Evolutionary conservation across 306 rosid genomes (phyloP), one percentile per base, ranked within the genome.

Genomic region (Prunus kanzakura): DNA sequence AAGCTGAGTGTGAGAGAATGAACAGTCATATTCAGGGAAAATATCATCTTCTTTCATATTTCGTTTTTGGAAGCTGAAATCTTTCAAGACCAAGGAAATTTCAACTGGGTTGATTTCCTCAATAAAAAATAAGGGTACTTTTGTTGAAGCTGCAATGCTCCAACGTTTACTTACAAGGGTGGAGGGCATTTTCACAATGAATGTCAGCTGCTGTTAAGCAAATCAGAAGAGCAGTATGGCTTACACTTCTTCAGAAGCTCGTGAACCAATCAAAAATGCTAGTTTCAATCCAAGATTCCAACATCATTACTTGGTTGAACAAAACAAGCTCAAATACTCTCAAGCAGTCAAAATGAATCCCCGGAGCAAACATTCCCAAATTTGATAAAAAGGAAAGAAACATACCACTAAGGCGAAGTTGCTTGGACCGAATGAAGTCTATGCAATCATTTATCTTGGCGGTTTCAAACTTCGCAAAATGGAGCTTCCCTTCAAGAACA

Each of bases 381-480:
- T 29, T 67, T 67, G 38, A 1, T 22, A 3, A 27, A 45, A 67
- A 22, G 4, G 35, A 46, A 9, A 16, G 5, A 51, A 51, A 78
- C 83, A 22, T 80, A 90, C 95, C 97, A 77, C 80, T 84, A 60
- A 81, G 78, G 80, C 86, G 87, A 81, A 92, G 93, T 80, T 84
- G 84, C 89, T 86, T 81, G 83, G 90, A 77, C 69, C 85, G 76
- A 67, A 95, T 89, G 79, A 92, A 95, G 64, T 91, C 93, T 79
- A 95, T 27, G 71, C 96, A 89, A 47, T 95, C 97, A 76, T 85
- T 77, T 70, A 92, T 91, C 82, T 89, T 92, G 89, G 89, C 74
- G n/a, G 97, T 89, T 76, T 95, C 97, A 8, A 95, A 95, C 73
- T 81, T 92, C 61, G 83, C 84, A 81, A 95, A 95, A 83, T 88